Evolutionary conservation across 331 rosid species (phyloP).

Genomic region (Stylosanthes scabra): DNA sequence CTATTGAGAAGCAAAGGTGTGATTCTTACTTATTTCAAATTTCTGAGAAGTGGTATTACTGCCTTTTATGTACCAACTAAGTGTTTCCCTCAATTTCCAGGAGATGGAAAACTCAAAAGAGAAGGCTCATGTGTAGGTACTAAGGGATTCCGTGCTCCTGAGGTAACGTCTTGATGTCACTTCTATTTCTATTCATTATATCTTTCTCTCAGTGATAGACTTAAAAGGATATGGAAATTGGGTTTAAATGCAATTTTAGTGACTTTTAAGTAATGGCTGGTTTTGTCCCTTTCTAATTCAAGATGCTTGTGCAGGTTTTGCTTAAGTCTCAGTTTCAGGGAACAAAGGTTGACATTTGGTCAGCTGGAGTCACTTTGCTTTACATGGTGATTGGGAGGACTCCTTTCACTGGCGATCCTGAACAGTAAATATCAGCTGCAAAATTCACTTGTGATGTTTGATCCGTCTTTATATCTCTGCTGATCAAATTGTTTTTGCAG

Average conservation of each 20-base stretch:
- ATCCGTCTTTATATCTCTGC: conserved; percentile 17
- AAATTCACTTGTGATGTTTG: conserved; percentile 1
- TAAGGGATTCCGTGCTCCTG: conserved; percentile 86
- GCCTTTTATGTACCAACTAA: conserved; percentile 22
- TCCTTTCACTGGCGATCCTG: conserved; percentile 78
- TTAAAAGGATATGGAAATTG: background rate
- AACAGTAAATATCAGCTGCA: conserved; percentile 52
- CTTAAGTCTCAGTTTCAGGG: conserved; percentile 73
- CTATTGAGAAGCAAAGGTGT: conserved; percentile 59
- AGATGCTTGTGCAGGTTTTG: conserved; percentile 58
- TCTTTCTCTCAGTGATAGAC: background rate
- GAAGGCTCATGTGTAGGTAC: conserved; percentile 85
- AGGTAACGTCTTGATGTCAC: conserved; percentile 48
- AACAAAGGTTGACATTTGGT: conserved; percentile 75
- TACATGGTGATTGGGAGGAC: conserved; percentile 69
- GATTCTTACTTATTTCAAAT: conserved; percentile 19
- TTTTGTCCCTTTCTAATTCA: conserved; percentile 33
- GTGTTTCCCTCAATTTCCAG: conserved; percentile 38
- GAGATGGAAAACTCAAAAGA: conserved; percentile 59
- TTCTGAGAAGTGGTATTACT: conserved; percentile 15
- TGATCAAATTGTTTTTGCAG: conserved; percentile 49
- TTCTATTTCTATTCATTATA: background rate
- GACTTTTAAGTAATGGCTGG: background rate
- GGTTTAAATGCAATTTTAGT: background rate
- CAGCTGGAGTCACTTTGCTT: conserved; percentile 79